Base-by-base conservation (phyloP, 345 rosid genomes). In the Salix caprea region DNA sequence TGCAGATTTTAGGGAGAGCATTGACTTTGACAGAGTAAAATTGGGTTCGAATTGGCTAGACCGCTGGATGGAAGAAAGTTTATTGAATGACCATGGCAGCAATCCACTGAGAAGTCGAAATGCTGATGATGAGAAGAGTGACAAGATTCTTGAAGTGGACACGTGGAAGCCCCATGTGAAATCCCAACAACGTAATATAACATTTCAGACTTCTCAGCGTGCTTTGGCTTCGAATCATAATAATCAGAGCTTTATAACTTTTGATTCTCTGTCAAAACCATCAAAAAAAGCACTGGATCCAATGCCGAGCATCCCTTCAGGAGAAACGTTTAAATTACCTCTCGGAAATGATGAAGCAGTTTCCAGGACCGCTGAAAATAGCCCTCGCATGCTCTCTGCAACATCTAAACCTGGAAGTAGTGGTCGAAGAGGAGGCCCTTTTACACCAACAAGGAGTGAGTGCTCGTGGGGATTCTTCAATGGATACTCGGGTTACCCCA, bases 131-230 rank as follows among this genome's bases (percentile, higher is more conserved):
- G 81, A 77, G 50, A 81, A 58, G 74, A 77, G 58, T 7, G 84
- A 81, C 78, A 81, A 81, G 81, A 81, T 81, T n/a, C 81, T 81
- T 24, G 84, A 81, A 74, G 79, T 77, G 7, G 84, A 81, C 77
- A 96, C 99, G 34, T 96, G 99, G 99, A 93, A 87, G 87, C 97
- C 97, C 64, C 90, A 71, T 76, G 83, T 82, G 71, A 79, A 80
- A 74, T 78, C 85, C 74, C 88, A 70, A 26, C 76, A 68, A 40
- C 72, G 80, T 60, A 54, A 26, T 52, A 81, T 80, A 78, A 78
- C 56, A 66, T 76, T 77, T 61, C 71, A 75, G 23, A 36, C 70
- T 32, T 66, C 89, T 26, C 84, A 75, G 7, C 73, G 67, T 46
- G 77, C 40, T 21, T 24, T 76, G 54, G 54, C 76, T 54, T 80